These are phyloP conservation scores for Colletotrichum zoysiae DNA, from an alignment of 2,329 filamentous ascomycete species.

Conservation along the genomic window DNA sequence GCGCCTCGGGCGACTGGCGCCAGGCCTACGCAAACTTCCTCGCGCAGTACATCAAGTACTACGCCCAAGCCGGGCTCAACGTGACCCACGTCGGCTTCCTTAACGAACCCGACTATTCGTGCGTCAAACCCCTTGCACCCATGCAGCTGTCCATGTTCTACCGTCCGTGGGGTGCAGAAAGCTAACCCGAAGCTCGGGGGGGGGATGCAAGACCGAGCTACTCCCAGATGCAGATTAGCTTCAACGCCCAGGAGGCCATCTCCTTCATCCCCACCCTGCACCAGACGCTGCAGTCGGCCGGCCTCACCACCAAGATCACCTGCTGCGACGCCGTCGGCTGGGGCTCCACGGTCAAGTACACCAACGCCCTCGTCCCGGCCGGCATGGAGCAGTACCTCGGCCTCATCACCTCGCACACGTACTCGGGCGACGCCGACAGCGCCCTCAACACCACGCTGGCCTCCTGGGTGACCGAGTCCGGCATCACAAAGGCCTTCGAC, in stretches of 20 bases:
- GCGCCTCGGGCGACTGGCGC: slow-evolving; percentile 59
- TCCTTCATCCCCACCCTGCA: slow-evolving; percentile 40
- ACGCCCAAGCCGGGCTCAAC: slow-evolving; percentile 57
- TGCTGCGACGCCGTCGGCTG: slow-evolving; percentile 57
- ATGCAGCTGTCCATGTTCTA: not conserved
- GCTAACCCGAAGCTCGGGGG: slow-evolving; percentile 18
- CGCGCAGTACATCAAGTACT: slow-evolving; percentile 61
- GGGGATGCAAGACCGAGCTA: slow-evolving; percentile 48
- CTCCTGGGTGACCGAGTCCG: slow-evolving; percentile 66
- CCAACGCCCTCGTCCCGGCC: slow-evolving; percentile 51
- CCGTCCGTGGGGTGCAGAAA: not conserved
- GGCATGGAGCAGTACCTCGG: slow-evolving; percentile 51
- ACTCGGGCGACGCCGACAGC: slow-evolving; percentile 55
- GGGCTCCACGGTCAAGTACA: slow-evolving; percentile 53
- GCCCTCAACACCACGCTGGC: slow-evolving; percentile 56
- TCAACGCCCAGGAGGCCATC: slow-evolving; percentile 46
- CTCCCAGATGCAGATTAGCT: slow-evolving; percentile 52
- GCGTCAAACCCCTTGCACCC: not conserved
- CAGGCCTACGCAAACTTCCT: slow-evolving; percentile 63
- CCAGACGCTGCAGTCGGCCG: slow-evolving; percentile 19
- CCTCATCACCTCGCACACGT: slow-evolving; percentile 56
- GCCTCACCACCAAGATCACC: slow-evolving; percentile 44
- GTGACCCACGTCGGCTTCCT: slow-evolving; percentile 53
- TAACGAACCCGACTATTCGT: slow-evolving; percentile 42
- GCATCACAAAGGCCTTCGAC: slow-evolving; percentile 58